Base-by-base conservation (phyloP, 495 filamentous ascomycete species). In the Apiosordaria backusii region DNA sequence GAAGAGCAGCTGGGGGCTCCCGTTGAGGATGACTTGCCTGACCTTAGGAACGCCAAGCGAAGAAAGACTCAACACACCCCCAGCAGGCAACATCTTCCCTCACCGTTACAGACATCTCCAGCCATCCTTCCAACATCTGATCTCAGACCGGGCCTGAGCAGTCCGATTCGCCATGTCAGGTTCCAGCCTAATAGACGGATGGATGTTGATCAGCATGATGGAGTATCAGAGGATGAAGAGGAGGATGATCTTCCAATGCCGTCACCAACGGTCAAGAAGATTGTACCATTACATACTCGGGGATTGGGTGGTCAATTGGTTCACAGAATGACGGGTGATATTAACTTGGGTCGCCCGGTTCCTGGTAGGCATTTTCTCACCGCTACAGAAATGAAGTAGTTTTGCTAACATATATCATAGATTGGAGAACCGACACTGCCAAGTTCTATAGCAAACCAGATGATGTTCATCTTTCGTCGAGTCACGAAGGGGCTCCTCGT, bases 381-480 rank as follows among this genome's bases (percentile, higher is more conserved):
- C 4, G 0, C 4, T 40, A 25, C 18, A 10, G 21, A 0, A 54
- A 1, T 15, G 0, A 4, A 22, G 1, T 10, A 21, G 13, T 45
- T 5, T 26, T 19, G 60, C 26, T 71, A 81, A 18, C 64, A 35
- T 45, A 2, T 45, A 45, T 45, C 35, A 7, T 45, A 75, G 88
- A 90, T 68, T 95, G 89, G 89, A 85, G 88, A 78, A 81, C 87
- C 66, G 81, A 92, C 65, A 92, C 90, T 0, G 84, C 88, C 7
- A 76, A 86, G 55, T 97, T 95, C 73, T 88, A 88, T 67, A 90
- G 87, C 52, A 80, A 76, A 54, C 84, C 90, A 1, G 79, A 85
- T 35, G 90, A 94, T 75, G 77, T 79, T 22, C 84, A 94, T 74
- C 68, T 80, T n/a, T 88, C 83, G 60, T 70, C 73, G 3, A 88